Conservation (phyloP, 768 basidiomycete species). For the Trametes meyenii region DNA sequence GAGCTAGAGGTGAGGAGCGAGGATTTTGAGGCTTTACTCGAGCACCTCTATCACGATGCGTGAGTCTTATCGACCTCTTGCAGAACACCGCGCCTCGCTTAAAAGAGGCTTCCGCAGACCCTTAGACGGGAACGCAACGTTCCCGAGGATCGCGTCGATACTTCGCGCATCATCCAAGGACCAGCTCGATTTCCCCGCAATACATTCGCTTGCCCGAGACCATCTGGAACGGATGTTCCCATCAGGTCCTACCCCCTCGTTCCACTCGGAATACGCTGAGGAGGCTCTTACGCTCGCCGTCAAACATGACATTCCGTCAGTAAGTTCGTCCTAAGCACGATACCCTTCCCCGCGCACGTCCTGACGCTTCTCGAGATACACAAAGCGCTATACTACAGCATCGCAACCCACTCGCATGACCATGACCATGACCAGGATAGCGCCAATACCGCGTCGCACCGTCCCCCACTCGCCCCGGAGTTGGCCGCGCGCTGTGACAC, state of each 20-base stretch:
- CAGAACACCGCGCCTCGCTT: slow-evolving; percentile 7
- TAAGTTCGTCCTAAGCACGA: slow-evolving; percentile 37
- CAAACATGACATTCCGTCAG: slow-evolving; percentile 49
- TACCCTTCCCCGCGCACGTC: neutral
- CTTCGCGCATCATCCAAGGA: slow-evolving; percentile 58
- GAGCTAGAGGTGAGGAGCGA: slow-evolving; percentile 41
- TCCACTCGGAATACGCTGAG: slow-evolving; percentile 47
- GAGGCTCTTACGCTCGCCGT: slow-evolving; percentile 58
- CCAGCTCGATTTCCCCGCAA: slow-evolving; percentile 57
- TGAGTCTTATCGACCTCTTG: slow-evolving; percentile 42
- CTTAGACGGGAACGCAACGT: slow-evolving; percentile 45
- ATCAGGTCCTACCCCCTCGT: slow-evolving; percentile 44
- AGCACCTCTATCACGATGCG: slow-evolving; percentile 69
- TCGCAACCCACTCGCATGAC: slow-evolving; percentile 61
- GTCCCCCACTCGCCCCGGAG: slow-evolving; percentile 24
- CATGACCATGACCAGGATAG: slow-evolving; percentile 34
- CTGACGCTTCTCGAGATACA: slow-evolving; percentile 45
- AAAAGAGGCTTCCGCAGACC: slow-evolving; percentile 41
- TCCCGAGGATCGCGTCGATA: slow-evolving; percentile 53
- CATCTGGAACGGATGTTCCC: slow-evolving; percentile 53
- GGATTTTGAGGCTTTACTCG: slow-evolving; percentile 61
- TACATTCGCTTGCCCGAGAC: slow-evolving; percentile 49
- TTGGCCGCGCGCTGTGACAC: slow-evolving; percentile 34
- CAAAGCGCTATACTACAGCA: slow-evolving; percentile 65
- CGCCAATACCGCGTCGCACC: neutral